Percentiles rank a stretch among this genome's conserved stretches.
Evolutionary conservation across 148 eudicot species (phyloP).

Genomic region (Amaranthus cruentus): DNA sequence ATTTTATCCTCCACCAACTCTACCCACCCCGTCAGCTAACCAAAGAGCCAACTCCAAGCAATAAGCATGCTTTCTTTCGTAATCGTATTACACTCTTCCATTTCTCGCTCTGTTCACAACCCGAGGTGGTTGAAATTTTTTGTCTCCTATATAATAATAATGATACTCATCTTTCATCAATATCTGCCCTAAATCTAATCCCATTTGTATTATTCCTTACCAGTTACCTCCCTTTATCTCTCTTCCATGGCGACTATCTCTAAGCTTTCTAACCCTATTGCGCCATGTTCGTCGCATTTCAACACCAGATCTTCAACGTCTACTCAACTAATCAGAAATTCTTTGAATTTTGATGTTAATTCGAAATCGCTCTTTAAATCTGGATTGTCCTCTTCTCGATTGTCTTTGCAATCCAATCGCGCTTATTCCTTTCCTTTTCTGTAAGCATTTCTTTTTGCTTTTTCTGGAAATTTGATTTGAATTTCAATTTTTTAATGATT

Average conservation of each 20-base stretch:
- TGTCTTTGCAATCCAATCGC: conserved; percentile 19
- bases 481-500: neutral
- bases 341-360: neutral
- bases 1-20: neutral
- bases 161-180: neutral
- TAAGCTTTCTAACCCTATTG: conserved; percentile 15
- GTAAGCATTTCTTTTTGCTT: conserved; percentile 3
- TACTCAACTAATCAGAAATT: neutral
- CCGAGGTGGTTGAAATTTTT: neutral
- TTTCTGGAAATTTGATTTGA: neutral
- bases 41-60: neutral
- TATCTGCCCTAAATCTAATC: neutral
- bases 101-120: neutral
- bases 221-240: neutral
- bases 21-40: conserved; percentile 6
- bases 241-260: conserved; percentile 19
- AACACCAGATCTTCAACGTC: conserved; percentile 7
- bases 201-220: neutral
- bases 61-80: neutral
- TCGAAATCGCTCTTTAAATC: conserved; percentile 12
- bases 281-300: neutral
- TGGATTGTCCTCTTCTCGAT: conserved; percentile 14
- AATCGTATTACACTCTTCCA: too few species aligned
- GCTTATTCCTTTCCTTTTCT: conserved; percentile 12
- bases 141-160: neutral